Evolutionary conservation across 163 green algal species (phyloP).

Genomic region (Volvox carteri): DNA sequence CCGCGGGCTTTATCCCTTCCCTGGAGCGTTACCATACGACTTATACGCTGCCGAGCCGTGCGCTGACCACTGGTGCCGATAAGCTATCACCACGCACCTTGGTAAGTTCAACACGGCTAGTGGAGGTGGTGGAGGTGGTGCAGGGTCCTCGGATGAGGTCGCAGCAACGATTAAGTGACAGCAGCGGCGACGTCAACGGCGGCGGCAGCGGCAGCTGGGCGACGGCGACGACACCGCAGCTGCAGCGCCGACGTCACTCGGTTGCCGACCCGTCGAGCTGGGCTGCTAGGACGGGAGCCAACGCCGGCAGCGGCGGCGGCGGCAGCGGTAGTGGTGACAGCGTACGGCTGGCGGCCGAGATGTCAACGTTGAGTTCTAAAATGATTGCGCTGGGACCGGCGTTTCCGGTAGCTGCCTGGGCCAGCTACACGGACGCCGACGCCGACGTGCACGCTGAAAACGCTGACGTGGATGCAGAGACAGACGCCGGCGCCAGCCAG

Average conservation of each 20-base stretch:
- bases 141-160: constrained; percentile 7
- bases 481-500: background rate
- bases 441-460: too few species aligned
- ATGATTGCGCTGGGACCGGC: background rate
- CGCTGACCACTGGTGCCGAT: background rate
- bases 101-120: background rate
- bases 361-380: too few species aligned
- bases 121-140: constrained; percentile 54
- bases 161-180: background rate
- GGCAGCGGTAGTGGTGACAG: too few species aligned
- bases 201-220: background rate
- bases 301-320: background rate
- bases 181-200: background rate
- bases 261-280: constrained; percentile 1
- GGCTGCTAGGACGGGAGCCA: background rate
- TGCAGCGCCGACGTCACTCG: background rate
- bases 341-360: too few species aligned
- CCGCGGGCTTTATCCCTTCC: background rate
- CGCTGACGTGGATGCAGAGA: background rate
- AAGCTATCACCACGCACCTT: background rate
- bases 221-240: background rate
- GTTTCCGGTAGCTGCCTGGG: background rate
- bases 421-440: background rate
- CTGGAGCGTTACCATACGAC: constrained; percentile 46
- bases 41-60: constrained; percentile 29